Evolutionary conservation across 1,284 basidiomycete genomes (phyloP).

Genomic region (Cerrena zonata): DNA sequence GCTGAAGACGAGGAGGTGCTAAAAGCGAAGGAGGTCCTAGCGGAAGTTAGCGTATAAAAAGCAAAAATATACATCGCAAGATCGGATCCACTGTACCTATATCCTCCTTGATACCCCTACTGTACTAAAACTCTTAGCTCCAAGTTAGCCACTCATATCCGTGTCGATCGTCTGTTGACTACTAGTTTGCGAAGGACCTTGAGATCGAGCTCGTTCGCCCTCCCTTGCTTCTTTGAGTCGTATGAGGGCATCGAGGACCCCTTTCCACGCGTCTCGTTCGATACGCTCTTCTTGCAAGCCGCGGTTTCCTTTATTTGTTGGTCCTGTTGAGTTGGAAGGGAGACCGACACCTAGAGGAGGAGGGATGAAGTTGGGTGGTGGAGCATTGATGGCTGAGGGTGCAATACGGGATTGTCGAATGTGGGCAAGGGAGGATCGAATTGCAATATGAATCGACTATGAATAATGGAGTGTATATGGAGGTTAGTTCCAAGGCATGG

Average conservation of each 20-base stretch:
- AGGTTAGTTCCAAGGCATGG: too few relatives aligned
- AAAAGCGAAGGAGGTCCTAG: conserved; percentile 55
- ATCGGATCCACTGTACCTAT: conserved; percentile 15
- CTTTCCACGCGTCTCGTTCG: conserved; percentile 71
- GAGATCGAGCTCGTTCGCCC: conserved; percentile 10
- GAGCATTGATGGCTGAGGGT: conserved; percentile 74
- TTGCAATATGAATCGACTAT: conserved; percentile 65
- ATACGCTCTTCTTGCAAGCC: conserved; percentile 74
- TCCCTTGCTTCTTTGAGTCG: conserved; percentile 47
- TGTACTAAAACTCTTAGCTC: not conserved
- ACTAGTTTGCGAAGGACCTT: not conserved
- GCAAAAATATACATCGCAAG: too few relatives aligned
- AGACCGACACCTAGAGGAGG: conserved; percentile 72
- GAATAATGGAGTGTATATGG: conserved; percentile 1
- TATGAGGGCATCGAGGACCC: conserved; percentile 59
- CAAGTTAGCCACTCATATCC: not conserved
- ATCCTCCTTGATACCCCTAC: not conserved
- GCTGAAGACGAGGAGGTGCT: conserved; percentile 46
- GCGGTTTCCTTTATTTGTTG: conserved; percentile 26
- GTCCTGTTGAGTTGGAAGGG: conserved; percentile 34
- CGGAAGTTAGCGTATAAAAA: conserved; percentile 35
- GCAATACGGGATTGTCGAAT: conserved; percentile 77
- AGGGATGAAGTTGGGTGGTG: conserved; percentile 63
- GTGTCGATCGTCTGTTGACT: too few relatives aligned
- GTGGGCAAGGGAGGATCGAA: conserved; percentile 73